These are phyloP conservation scores for Tuber brumale DNA, from an alignment of 495 filamentous ascomycete genomes.

Conservation along the genomic window DNA sequence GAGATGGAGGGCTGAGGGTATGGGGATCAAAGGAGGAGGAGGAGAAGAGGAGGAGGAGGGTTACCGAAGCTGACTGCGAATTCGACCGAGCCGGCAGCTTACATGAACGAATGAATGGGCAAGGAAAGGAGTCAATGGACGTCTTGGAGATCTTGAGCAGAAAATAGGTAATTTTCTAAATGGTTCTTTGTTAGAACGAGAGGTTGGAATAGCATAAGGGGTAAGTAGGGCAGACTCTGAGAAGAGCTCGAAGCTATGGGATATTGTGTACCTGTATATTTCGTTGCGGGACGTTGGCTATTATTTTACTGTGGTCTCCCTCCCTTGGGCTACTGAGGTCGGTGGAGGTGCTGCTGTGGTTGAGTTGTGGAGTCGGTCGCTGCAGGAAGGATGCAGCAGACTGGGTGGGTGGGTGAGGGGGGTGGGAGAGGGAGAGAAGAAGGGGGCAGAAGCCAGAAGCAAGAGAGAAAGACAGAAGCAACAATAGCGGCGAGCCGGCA, in stretches of 20 bases:
- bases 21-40: not conserved
- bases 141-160: not conserved
- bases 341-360: conserved; percentile 20
- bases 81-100: not conserved
- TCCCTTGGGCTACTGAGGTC: conserved; percentile 8
- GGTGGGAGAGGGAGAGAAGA: conserved; percentile 11
- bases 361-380: conserved; percentile 23
- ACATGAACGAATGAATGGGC: not conserved
- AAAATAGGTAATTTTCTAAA: not conserved
- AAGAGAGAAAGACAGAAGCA: not conserved
- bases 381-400: conserved; percentile 18
- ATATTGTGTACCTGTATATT: not conserved
- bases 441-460: conserved; percentile 5
- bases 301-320: conserved; percentile 12
- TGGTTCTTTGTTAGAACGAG: not conserved
- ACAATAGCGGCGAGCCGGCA: not conserved
- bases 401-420: conserved; percentile 19
- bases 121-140: not conserved
- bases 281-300: conserved; percentile 1
- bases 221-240: not conserved
- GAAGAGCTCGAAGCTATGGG: not conserved
- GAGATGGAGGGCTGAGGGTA: not conserved
- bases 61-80: conserved; percentile 1
- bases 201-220: not conserved
- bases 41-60: not conserved